Percentiles rank a stretch among this genome's conserved stretches.
Conservation (phyloP, 306 rosid species). For the Quercus parvula region DNA sequence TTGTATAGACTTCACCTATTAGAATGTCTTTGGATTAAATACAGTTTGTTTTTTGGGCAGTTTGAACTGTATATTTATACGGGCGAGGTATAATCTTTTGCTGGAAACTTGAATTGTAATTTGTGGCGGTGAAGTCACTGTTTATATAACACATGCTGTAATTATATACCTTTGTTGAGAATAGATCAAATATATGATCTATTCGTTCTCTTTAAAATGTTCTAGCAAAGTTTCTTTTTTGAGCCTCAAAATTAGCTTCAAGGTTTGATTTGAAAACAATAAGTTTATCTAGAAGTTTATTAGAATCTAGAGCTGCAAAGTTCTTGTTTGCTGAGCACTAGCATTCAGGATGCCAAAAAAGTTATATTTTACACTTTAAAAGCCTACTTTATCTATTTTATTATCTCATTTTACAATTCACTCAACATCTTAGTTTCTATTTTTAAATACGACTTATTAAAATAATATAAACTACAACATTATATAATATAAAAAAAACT, state of each 20-base stretch:
- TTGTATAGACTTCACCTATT: conserved; percentile 17
- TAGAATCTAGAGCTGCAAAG: not conserved
- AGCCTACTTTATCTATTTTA: too few species aligned
- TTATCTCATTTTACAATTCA: too few species aligned
- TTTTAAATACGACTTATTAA: too few species aligned
- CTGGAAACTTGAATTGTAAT: conserved; percentile 19
- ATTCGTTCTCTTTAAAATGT: not conserved
- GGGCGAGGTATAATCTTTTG: conserved; percentile 7
- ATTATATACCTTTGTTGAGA: conserved; percentile 9
- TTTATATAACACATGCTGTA: conserved; percentile 14
- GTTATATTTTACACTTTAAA: too few species aligned
- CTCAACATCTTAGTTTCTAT: too few species aligned
- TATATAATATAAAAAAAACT: too few species aligned
- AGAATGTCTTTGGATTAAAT: not conserved
- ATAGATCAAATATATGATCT: conserved; percentile 6
- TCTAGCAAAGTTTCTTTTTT: not conserved
- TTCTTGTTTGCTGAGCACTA: not conserved
- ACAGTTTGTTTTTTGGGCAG: not conserved
- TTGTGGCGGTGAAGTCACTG: conserved; percentile 8
- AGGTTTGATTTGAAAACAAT: not conserved
- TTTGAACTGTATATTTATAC: conserved; percentile 3
- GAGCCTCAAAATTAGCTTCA: not conserved
- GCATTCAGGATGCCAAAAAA: too few species aligned
- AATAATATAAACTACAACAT: too few species aligned
- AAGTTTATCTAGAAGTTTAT: not conserved